phyloP scores from a whole-genome alignment of 2,329 filamentous ascomycete species.

The Penicillium sp. region DNA sequence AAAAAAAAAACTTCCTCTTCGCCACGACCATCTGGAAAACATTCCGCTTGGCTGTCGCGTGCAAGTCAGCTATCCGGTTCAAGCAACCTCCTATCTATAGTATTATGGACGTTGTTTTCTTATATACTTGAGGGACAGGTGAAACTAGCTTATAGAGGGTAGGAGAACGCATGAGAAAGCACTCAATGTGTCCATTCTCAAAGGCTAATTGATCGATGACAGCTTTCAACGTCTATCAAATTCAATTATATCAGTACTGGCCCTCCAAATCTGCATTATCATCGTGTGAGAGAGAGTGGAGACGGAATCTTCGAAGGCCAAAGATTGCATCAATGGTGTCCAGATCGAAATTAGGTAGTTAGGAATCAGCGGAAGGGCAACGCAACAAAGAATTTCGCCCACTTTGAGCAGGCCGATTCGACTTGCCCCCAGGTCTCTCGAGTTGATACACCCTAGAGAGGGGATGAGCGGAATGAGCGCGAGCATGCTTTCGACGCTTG shows the following conservation, averaged over 20 bases:
- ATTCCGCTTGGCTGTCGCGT: no score
- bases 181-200: not conserved
- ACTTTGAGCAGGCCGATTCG: not conserved
- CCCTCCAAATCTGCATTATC: not conserved
- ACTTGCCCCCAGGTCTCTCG: no score
- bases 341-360: not conserved
- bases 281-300: not conserved
- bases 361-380: not conserved
- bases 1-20: no score
- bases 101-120: no score
- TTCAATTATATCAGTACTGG: no score
- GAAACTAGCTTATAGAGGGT: no score
- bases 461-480: not conserved
- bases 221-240: not conserved
- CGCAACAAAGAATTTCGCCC: not conserved
- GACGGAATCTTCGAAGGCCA: not conserved
- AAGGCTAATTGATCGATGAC: not conserved
- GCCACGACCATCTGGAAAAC: no score
- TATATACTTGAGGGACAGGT: no score
- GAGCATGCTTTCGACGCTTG: not conserved
- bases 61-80: no score
- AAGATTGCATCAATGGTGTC: not conserved
- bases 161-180: no score
- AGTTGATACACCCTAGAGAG: not conserved
- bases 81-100: no score